Evolutionary conservation across 306 rosid genomes (phyloP).

Genomic region (Crataegus laevigata): DNA sequence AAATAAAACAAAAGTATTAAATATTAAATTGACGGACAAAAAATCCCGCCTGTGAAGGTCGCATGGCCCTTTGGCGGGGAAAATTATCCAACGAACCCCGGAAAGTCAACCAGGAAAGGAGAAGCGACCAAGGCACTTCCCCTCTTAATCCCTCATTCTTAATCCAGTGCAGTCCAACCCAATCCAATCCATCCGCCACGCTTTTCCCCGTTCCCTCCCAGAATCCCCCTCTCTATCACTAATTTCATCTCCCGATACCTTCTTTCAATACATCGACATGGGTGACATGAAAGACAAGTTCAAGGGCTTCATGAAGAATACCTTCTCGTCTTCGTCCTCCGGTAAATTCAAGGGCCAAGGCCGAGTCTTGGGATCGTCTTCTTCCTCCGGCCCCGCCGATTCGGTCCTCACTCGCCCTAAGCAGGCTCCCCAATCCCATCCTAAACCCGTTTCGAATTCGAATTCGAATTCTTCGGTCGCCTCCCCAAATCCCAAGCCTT

Average conservation of each 20-base stretch:
- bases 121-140: neutral
- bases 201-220: neutral
- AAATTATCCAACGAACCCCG: neutral
- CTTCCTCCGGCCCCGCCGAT: constrained; percentile 38
- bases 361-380: constrained; percentile 75
- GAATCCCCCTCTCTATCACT: neutral
- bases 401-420: constrained; percentile 24
- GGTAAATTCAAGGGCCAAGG: constrained; percentile 92
- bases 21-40: neutral
- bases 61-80: constrained; percentile 1
- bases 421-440: constrained; percentile 30
- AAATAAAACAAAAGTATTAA: too few species aligned
- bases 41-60: neutral
- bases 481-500: constrained; percentile 22
- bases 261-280: constrained; percentile 26
- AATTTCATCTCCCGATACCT: neutral
- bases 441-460: constrained; percentile 28
- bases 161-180: neutral
- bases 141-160: neutral
- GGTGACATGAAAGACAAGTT: constrained; percentile 81
- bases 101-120: neutral
- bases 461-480: constrained; percentile 12
- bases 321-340: constrained; percentile 59
- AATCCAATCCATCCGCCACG: neutral
- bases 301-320: constrained; percentile 77